Evolutionary conservation across 345 rosid species (phyloP), one percentile per base, ranked within the genome.

Genomic region (Sonneratia alba): DNA sequence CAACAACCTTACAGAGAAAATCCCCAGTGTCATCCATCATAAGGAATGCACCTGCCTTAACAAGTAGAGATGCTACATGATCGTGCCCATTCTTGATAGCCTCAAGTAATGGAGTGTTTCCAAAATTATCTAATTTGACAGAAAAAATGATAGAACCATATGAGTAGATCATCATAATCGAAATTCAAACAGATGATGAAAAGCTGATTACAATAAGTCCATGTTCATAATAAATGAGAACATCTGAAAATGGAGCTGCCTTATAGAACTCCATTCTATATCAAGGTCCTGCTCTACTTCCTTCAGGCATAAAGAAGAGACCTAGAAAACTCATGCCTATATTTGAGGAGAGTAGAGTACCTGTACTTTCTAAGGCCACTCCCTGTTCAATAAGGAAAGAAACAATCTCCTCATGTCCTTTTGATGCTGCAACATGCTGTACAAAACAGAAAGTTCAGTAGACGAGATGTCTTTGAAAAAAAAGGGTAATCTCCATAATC

Each of bases 351-450:
- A 42, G 48, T 59, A 53, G 32, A n/a, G 57, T 75, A 83, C 91
- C 94, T 77, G 81, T 71, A 66, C 71, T 53, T 76, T 85, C 81
- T 47, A 88, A 67, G 72, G 82, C 84, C 45, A 86, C 86, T 32
- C 85, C 84, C 78, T 79, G 84, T 70, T 85, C 87, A 70, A 93
- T 78, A 47, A 93, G 97, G 70, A 87, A 87, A 73, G 74, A 66
- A 36, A 83, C 81, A 15, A 89, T 83, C 62, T 88, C 89, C 78
- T 85, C 88, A 71, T 84, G 81, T 68, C 98, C 98, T 82, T 78
- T 87, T 48, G 88, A 80, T 21, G 97, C 91, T 71, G 93, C 96
- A 75, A 89, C 82, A 66, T 93, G 96, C 98, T 91, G 87, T 70
- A 42, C 43, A 70, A 74, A 67, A 70, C 24, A 63, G 10, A 66